Conservation (phyloP, 768 basidiomycete genomes). For the Albatrellus ellisii region DNA sequence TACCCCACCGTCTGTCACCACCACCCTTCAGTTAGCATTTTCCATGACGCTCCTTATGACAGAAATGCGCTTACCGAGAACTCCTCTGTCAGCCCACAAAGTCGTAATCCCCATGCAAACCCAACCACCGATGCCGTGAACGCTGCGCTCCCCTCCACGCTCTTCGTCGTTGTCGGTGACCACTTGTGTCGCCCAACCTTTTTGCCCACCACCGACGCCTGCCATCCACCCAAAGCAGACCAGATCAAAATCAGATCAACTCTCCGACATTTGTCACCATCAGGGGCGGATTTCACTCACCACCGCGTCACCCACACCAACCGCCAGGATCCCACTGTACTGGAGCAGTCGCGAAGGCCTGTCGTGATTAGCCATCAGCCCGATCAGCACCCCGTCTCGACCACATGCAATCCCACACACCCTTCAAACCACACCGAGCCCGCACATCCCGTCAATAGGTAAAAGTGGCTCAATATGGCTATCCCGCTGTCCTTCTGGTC, state of each 20-base stretch:
- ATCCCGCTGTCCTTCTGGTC: constrained; percentile 93
- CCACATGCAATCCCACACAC: constrained; percentile 41
- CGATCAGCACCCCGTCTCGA: too few relatives aligned
- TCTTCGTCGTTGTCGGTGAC: constrained; percentile 78
- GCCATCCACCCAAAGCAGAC: not conserved
- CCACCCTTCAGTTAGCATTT: constrained; percentile 1
- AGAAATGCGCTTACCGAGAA: constrained; percentile 54
- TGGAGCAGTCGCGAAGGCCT: constrained; percentile 39
- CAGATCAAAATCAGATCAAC: too few relatives aligned
- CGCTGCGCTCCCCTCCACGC: constrained; percentile 81
- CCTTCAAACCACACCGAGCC: constrained; percentile 93
- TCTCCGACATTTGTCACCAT: not conserved
- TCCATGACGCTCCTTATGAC: not conserved
- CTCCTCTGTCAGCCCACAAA: constrained; percentile 50
- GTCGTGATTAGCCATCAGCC: too few relatives aligned
- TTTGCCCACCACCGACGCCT: constrained; percentile 92
- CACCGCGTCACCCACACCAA: constrained; percentile 91
- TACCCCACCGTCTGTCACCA: constrained; percentile 51
- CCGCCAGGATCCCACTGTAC: constrained; percentile 77
- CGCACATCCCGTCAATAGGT: constrained; percentile 90
- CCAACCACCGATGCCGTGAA: constrained; percentile 60
- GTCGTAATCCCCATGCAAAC: constrained; percentile 58
- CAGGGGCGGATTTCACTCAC: constrained; percentile 29
- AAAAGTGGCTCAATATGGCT: constrained; percentile 95
- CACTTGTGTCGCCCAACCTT: constrained; percentile 70